Base-by-base conservation (phyloP, 2,329 filamentous ascomycete genomes). In the Claviceps cyperi region DNA sequence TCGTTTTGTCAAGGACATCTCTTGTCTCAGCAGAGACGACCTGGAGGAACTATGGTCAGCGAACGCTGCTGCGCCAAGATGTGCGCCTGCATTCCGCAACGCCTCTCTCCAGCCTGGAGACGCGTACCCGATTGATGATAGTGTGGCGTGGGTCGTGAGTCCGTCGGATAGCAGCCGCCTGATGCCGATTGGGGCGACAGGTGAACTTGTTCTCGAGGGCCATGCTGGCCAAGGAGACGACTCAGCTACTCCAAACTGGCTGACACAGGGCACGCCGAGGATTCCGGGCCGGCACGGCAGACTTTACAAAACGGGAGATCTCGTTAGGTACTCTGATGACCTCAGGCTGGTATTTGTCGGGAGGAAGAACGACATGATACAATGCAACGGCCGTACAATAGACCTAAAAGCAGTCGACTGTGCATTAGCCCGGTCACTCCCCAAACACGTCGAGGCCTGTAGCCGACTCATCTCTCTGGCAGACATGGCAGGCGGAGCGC, bases 181-280 rank as follows among this genome's bases (percentile, higher is more conserved):
- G 2, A 52, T 60, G 40, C 63, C 64, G 0, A 53, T 66, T 2
- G 65, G 64, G 22, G 54, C 55, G 1, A 51, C 59, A 1, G 65
- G 65, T 19, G 67, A 70, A 51, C 58, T 70, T 32, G 57, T 68
- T 0, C 54, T 73, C 6, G 68, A 67, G 47, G 67, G 66, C 2
- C 66, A 66, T 3, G 32, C 21, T 0, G 50, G 32, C 0, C 51
- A 55, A 0, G 47, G 37, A 15, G 51, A 28, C 0, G 50, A 59
- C 44, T 39, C 47, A 0, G 52, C 56, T 15, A 45, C 56, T 5
- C 59, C 59, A 0, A 56, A 53, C 22, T 60, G 59, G 59, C 53
- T 60, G n/a, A 53, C 52, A 4, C 44, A 49, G 8, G 59, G 59
- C 0, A 45, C 49, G 0, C 40, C 48, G 0, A 51, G 55, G 0